phyloP scores from a whole-genome alignment of 805 yeast genomes.

The Blastobotrys muscicola region DNA sequence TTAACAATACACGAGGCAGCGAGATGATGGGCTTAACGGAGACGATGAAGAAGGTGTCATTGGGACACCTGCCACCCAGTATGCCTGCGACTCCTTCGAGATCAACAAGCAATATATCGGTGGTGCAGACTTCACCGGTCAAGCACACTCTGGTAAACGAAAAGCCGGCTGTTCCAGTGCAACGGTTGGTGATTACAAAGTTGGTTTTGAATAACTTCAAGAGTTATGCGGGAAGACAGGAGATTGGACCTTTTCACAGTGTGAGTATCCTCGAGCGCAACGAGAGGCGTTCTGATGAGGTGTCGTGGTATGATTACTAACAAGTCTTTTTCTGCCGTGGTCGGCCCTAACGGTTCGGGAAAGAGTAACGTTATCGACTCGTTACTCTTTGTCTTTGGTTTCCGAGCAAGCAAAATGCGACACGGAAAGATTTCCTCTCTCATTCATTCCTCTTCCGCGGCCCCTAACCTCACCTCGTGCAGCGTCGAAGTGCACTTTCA shows the following conservation, averaged over 20 bases:
- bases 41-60: conserved; percentile 1
- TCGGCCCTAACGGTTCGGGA: conserved; percentile 98
- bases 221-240: conserved; percentile 89
- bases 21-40: not conserved
- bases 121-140: not conserved
- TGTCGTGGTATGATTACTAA: not conserved
- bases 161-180: conserved; percentile 10
- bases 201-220: conserved; percentile 78
- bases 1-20: no score
- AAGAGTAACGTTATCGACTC: conserved; percentile 97
- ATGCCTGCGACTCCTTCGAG: no score
- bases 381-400: conserved; percentile 92
- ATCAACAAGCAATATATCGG: not conserved
- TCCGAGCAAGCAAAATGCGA: conserved; percentile 93
- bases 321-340: conserved; percentile 88
- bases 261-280: conserved; percentile 14
- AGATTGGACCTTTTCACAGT: conserved; percentile 83
- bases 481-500: conserved; percentile 86
- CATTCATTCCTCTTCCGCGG: conserved; percentile 79
- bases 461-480: conserved; percentile 60
- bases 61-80: not conserved
- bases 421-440: conserved; percentile 88
- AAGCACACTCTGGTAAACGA: not conserved
- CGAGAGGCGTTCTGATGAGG: no score
- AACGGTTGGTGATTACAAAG: conserved; percentile 63